Percentiles rank a stretch among this genome's conserved stretches.
These are phyloP conservation scores for Thalia dealbata DNA, from an alignment of 176 grass and related monocot species.

Conservation along the genomic window DNA sequence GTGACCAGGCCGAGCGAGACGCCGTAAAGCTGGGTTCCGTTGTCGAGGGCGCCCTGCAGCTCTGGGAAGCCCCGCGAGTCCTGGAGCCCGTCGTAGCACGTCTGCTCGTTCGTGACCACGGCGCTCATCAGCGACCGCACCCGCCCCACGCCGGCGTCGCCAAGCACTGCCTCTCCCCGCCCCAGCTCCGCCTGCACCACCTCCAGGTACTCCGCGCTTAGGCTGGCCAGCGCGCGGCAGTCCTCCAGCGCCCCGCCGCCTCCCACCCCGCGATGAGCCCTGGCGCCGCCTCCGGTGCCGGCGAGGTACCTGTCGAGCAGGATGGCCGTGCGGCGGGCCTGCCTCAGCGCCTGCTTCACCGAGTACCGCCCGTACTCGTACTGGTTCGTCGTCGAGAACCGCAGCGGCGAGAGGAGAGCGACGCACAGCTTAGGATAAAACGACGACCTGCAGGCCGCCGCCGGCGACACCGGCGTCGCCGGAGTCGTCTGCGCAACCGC, in stretches of 20 bases:
- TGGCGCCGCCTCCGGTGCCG: background rate
- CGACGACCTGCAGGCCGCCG: background rate
- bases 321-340: background rate
- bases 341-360: background rate
- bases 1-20: constrained; percentile 17
- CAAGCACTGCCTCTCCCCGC: background rate
- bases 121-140: constrained; percentile 23
- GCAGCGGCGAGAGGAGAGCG: background rate
- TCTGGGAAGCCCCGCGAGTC: constrained; percentile 11
- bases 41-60: constrained; percentile 12
- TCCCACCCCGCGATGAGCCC: background rate
- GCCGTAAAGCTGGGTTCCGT: constrained; percentile 22
- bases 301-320: background rate
- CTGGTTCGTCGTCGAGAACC: background rate
- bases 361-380: constrained; percentile 9
- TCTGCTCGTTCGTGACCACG: constrained; percentile 21
- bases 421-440: constrained; percentile 2
- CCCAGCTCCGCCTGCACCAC: constrained; percentile 11
- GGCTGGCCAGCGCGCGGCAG: background rate
- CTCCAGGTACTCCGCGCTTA: background rate
- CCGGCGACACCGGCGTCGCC: background rate
- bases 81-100: constrained; percentile 19
- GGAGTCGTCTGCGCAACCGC: background rate
- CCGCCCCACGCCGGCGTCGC: constrained; percentile 2
- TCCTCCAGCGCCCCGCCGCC: constrained; percentile 7